Percentiles rank a stretch among this genome's conserved stretches.
Evolutionary conservation across 192 early-diverging fungal species (phyloP).

Genomic region (Diversispora eburnea): DNA sequence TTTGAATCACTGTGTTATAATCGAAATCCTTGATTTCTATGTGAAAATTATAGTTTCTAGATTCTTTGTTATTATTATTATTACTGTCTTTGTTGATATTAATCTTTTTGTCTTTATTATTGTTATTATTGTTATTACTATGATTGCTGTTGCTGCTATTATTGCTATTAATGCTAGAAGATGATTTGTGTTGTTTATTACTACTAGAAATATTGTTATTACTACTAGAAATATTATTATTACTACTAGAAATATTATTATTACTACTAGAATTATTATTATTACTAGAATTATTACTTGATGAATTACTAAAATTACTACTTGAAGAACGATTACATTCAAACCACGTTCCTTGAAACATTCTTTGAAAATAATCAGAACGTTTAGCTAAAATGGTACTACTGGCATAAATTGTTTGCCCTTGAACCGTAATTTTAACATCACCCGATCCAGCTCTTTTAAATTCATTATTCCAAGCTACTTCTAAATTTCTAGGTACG

Average conservation of each 20-base stretch:
- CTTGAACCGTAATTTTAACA: constrained; percentile 25
- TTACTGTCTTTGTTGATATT: no score
- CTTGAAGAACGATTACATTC: not conserved
- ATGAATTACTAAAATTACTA: no score
- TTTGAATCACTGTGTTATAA: constrained; percentile 2
- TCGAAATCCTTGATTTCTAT: constrained; percentile 20
- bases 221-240: no score
- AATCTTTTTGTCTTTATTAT: not conserved
- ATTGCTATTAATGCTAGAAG: not conserved
- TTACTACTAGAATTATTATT: not conserved
- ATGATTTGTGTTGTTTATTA: not conserved
- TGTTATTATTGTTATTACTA: not conserved
- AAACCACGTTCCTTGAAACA: constrained; percentile 23
- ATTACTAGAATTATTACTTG: not conserved
- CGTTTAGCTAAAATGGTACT: constrained; percentile 19
- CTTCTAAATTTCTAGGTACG: constrained; percentile 1
- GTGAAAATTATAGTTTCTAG: not conserved
- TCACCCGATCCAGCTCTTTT: constrained; percentile 6
- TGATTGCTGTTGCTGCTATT: not conserved
- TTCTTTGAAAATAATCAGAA: constrained; percentile 26
- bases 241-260: not conserved
- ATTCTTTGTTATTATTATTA: no score
- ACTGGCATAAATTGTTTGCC: constrained; percentile 17
- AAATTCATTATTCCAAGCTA: constrained; percentile 15
- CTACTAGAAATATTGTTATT: not conserved